These are phyloP conservation scores for Athelia psychrophila DNA, from an alignment of 1,284 basidiomycete species.

Conservation along the genomic window DNA sequence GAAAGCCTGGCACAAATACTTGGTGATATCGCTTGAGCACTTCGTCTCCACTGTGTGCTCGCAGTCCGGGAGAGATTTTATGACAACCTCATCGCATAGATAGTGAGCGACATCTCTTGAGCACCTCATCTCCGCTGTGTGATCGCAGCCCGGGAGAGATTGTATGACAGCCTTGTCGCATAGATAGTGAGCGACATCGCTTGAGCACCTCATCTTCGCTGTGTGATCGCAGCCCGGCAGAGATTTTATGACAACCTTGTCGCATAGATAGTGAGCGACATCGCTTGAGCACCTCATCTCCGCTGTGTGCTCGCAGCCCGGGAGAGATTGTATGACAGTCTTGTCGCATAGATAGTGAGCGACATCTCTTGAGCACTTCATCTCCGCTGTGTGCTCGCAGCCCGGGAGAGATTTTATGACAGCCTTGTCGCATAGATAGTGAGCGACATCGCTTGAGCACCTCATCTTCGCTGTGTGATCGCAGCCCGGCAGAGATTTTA, in stretches of 20 bases:
- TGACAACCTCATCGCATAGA: slow-evolving; percentile 40
- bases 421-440: slow-evolving; percentile 43
- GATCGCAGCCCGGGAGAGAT: slow-evolving; percentile 55
- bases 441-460: slow-evolving; percentile 44
- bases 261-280: slow-evolving; percentile 39
- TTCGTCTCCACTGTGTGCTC: slow-evolving; percentile 48
- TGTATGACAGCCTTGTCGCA: too few relatives aligned
- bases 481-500: slow-evolving; percentile 49
- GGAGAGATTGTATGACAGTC: slow-evolving; percentile 40
- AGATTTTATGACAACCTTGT: slow-evolving; percentile 41
- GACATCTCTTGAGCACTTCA: slow-evolving; percentile 49
- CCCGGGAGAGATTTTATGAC: slow-evolving; percentile 43
- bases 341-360: slow-evolving; percentile 35
- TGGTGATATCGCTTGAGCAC: slow-evolving; percentile 44
- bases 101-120: slow-evolving; percentile 36
- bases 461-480: slow-evolving; percentile 49
- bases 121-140: slow-evolving; percentile 45
- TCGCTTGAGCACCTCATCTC: slow-evolving; percentile 45
- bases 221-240: slow-evolving; percentile 60
- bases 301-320: slow-evolving; percentile 55
- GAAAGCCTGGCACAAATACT: slow-evolving; percentile 34
- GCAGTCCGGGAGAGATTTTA: slow-evolving; percentile 49
- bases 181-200: slow-evolving; percentile 32
- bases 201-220: slow-evolving; percentile 42
- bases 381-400: slow-evolving; percentile 54